phyloP scores from a whole-genome alignment of 192 early-diverging fungal species.

The Geranomyces michiganensis region DNA sequence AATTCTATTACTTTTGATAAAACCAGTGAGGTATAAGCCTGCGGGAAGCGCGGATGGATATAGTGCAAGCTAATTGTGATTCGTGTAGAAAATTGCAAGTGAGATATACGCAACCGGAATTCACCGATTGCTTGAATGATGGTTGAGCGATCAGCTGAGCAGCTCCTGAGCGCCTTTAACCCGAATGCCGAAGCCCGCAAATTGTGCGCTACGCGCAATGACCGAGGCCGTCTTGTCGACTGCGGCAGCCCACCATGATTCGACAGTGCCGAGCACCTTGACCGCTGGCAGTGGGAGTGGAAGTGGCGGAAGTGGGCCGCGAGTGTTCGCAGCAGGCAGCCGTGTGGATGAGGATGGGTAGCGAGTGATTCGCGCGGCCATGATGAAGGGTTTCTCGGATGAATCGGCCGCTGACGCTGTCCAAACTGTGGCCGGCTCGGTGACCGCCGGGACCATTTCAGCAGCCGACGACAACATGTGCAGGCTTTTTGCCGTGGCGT shows the following conservation, averaged over 20 bases:
- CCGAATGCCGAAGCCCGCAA: background rate
- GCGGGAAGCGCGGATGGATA: too few species aligned
- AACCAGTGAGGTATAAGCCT: too few species aligned
- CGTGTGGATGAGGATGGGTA: background rate
- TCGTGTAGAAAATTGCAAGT: too few species aligned
- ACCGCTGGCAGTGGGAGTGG: background rate
- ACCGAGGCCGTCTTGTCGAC: slow-evolving; percentile 1
- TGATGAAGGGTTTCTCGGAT: background rate
- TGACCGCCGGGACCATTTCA: too few species aligned
- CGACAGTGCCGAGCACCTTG: background rate
- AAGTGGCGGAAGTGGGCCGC: slow-evolving; percentile 1
- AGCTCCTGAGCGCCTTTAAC: background rate
- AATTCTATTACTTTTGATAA: too few species aligned
- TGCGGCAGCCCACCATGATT: background rate
- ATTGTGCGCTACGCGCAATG: background rate
- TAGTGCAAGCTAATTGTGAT: too few species aligned
- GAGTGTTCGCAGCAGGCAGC: background rate
- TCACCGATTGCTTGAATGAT: too few species aligned
- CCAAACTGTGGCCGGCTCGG: too few species aligned
- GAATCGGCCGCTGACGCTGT: background rate
- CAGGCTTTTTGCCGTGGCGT: too few species aligned
- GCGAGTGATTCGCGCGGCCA: background rate
- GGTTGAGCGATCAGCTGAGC: too few species aligned
- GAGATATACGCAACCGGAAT: too few species aligned
- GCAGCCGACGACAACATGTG: too few species aligned